Conservation (phyloP, 371 early-diverging fungal species). For the Syncephalastrum racemosum region DNA sequence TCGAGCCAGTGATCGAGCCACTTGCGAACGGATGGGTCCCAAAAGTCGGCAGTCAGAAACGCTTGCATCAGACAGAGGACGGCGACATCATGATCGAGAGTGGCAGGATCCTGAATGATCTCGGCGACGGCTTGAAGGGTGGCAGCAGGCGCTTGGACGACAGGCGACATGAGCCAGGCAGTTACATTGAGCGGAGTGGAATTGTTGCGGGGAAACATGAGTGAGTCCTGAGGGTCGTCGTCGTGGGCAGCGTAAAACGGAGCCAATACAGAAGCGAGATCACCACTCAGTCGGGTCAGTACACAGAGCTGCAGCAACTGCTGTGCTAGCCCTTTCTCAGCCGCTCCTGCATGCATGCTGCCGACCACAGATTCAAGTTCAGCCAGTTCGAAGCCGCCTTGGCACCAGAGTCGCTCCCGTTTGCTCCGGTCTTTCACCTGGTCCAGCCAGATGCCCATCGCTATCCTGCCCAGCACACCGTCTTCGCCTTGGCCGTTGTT, state of each 20-base stretch:
- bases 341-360: conserved; percentile 23
- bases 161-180: conserved; percentile 54
- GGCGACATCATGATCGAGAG: conserved; percentile 37
- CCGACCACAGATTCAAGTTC: conserved; percentile 17
- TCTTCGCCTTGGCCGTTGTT: conserved; percentile 1
- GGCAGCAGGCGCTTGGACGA: conserved; percentile 45
- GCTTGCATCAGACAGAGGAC: conserved; percentile 55
- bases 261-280: conserved; percentile 12
- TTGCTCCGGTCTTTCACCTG: conserved; percentile 13
- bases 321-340: conserved; percentile 40
- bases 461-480: conserved; percentile 27
- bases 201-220: conserved; percentile 23
- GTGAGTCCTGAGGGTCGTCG: conserved; percentile 22
- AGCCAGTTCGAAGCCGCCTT: conserved; percentile 18
- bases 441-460: conserved; percentile 28
- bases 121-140: conserved; percentile 34
- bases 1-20: conserved; percentile 42
- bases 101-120: conserved; percentile 17
- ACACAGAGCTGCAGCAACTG: conserved; percentile 32
- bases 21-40: conserved; percentile 39
- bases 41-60: conserved; percentile 49
- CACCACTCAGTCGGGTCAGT: conserved; percentile 15
- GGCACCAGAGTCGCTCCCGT: conserved; percentile 12
- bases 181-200: conserved; percentile 13
- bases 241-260: conserved; percentile 35